Base-by-base conservation (phyloP, 768 basidiomycete genomes). In the Phaeotremella skinneri region DNA sequence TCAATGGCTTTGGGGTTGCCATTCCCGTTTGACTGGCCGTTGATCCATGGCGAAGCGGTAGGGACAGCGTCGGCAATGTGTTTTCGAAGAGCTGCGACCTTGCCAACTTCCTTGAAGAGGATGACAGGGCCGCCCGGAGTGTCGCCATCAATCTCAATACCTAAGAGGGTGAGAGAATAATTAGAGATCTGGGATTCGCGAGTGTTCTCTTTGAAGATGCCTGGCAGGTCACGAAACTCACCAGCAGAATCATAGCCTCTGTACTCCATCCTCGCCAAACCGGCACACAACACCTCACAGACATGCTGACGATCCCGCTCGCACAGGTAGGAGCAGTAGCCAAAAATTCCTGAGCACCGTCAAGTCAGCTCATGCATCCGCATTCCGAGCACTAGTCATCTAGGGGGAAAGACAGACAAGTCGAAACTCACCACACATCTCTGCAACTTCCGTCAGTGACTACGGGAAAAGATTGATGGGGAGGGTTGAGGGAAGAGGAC, bases 191-290 rank as follows among this genome's bases (percentile, higher is more conserved):
- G 42, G 42, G 26, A 31, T 3, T 1, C 30, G 25, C n/a, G 14
- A 11, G 7, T 41, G 26, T 3, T 23, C 1, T 4, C 11, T 3
- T 29, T 23, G 42, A 49, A 32, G 45, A 17, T 9, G 52, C 23
- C 25, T 34, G 26, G 32, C 9, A 20, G 43, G 13, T 7, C n/a
- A n/a, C n/a, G 21, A 54, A 14, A 65, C 78, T 60, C 49, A 79
- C 80, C 80, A 21, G 94, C 96, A 66, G 89, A 91, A 77, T 99
- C 96, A 75, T 99, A 99, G 39, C 96, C 96, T 75, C 96, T 88
- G 79, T 99, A 99, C 78, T 99, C 96, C 68, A 97, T 86, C 59
- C 96, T 87, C 54, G 89, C 86, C 59, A 99, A 88, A 62, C 93
- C 96, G 56, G 86, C 87, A 72, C 85, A 84, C 51, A 99, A 84